Evolutionary conservation across 257 asterid species (phyloP).

Genomic region (Oldenlandia corymbosa): DNA sequence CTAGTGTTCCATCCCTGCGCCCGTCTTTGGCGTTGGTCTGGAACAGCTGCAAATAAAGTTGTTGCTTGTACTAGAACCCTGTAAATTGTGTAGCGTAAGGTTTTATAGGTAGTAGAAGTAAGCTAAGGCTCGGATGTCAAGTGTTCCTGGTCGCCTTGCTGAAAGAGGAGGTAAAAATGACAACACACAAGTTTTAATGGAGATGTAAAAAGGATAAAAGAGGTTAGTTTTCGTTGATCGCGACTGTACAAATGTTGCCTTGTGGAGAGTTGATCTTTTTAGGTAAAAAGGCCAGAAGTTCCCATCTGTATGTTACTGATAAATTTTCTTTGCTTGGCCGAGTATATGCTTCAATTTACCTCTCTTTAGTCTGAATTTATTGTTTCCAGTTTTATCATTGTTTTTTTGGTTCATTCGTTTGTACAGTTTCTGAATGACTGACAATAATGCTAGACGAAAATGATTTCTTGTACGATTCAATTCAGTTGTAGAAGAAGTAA

Average conservation of each 20-base stretch:
- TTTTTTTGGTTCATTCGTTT: too few species aligned
- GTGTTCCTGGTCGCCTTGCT: constrained; percentile 27
- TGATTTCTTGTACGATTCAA: too few species aligned
- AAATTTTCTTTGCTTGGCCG: constrained; percentile 14
- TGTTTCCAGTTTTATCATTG: background rate
- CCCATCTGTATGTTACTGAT: constrained; percentile 24
- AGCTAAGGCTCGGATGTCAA: constrained; percentile 30
- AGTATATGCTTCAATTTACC: constrained; percentile 12
- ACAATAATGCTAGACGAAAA: too few species aligned
- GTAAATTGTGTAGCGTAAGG: constrained; percentile 40
- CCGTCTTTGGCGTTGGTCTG: constrained; percentile 15
- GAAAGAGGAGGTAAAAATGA: constrained; percentile 30
- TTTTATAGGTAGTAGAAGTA: constrained; percentile 30
- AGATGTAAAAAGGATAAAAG: constrained; percentile 27
- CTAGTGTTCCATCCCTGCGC: constrained; percentile 12
- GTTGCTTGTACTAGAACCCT: constrained; percentile 41
- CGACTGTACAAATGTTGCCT: constrained; percentile 33
- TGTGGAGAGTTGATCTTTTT: constrained; percentile 26
- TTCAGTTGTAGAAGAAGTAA: too few species aligned
- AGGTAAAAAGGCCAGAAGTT: constrained; percentile 24
- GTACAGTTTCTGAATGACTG: too few species aligned
- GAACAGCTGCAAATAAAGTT: constrained; percentile 35
- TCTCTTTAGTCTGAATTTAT: background rate
- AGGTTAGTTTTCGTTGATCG: constrained; percentile 24
- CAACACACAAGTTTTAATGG: constrained; percentile 15